A percentile compares a stretch with the other conserved stretches of the same genome.
Evolutionary conservation across 495 filamentous ascomycete genomes (phyloP).

Genomic region (Penicillium robsamsonii): DNA sequence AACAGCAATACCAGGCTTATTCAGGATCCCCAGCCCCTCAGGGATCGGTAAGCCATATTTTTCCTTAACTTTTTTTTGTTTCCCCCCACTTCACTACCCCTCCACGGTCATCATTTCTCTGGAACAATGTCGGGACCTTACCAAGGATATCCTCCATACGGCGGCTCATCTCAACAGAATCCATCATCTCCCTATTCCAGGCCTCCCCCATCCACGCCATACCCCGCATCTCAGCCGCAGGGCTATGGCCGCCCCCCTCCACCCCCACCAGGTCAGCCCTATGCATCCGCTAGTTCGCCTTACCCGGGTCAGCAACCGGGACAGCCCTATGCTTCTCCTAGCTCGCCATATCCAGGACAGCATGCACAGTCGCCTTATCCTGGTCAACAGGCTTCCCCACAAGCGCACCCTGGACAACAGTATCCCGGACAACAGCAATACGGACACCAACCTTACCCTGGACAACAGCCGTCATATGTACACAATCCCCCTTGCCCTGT

Average conservation of each 20-base stretch:
- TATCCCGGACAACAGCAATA: conserved; percentile 14
- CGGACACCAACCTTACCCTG: conserved; percentile 24
- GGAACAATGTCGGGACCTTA: conserved; percentile 41
- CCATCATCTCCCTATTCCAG: conserved; percentile 34
- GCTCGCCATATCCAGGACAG: conserved; percentile 34
- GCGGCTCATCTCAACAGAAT: conserved; percentile 36
- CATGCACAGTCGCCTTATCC: conserved; percentile 26
- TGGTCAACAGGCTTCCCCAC: conserved; percentile 12
- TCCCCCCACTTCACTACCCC: conserved; percentile 15
- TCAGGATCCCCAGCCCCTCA: conserved; percentile 35
- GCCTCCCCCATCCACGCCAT: conserved; percentile 23
- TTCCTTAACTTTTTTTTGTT: conserved; percentile 14
- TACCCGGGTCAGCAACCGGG: conserved; percentile 38
- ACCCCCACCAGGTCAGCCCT: conserved; percentile 33
- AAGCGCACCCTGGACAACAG: conserved; percentile 9
- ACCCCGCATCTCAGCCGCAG: conserved; percentile 28
- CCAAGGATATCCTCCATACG: conserved; percentile 40
- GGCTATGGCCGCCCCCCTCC: conserved; percentile 32
- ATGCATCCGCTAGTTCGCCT: conserved; percentile 29
- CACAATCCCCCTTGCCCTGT: conserved; percentile 18
- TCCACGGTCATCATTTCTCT: conserved; percentile 6
- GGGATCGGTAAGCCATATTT: conserved; percentile 41
- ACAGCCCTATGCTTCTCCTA: conserved; percentile 38
- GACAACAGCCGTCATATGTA: conserved; percentile 35
- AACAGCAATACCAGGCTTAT: conserved; percentile 44